Percentiles rank a stretch among this genome's conserved stretches.
phyloP scores from a whole-genome alignment of 1,284 basidiomycete species.

The Neolentinus lepideus region DNA sequence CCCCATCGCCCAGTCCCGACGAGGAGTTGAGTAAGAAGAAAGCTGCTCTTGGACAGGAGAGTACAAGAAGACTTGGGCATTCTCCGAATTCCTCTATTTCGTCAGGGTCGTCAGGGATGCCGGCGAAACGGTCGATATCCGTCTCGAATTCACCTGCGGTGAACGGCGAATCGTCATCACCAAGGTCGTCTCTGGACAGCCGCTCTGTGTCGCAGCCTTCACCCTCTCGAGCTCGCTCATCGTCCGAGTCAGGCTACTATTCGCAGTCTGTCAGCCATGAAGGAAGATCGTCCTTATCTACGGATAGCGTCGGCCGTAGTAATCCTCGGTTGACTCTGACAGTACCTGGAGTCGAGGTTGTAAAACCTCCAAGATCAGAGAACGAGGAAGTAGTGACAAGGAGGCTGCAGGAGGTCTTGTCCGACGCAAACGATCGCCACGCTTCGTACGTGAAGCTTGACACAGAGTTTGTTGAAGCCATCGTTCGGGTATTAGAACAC shows the following conservation, averaged over 20 bases:
- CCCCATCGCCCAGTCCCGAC: background rate
- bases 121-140: background rate
- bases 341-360: constrained; percentile 26
- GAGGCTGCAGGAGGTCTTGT: constrained; percentile 54
- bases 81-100: background rate
- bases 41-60: background rate
- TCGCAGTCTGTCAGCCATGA: background rate
- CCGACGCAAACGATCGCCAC: constrained; percentile 56
- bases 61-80: background rate
- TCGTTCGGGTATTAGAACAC: constrained; percentile 65
- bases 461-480: constrained; percentile 64
- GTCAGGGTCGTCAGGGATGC: background rate
- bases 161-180: background rate
- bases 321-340: constrained; percentile 36
- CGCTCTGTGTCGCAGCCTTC: constrained; percentile 13
- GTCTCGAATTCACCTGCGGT: background rate
- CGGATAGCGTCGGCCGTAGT: background rate
- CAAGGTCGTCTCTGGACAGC: background rate
- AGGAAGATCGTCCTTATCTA: background rate
- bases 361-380: constrained; percentile 27
- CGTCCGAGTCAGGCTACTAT: constrained; percentile 1
- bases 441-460: constrained; percentile 69
- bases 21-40: background rate
- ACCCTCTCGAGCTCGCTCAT: background rate
- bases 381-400: constrained; percentile 39